phyloP scores from a whole-genome alignment of 441 rosid genomes.

The Corymbia citriodora region DNA sequence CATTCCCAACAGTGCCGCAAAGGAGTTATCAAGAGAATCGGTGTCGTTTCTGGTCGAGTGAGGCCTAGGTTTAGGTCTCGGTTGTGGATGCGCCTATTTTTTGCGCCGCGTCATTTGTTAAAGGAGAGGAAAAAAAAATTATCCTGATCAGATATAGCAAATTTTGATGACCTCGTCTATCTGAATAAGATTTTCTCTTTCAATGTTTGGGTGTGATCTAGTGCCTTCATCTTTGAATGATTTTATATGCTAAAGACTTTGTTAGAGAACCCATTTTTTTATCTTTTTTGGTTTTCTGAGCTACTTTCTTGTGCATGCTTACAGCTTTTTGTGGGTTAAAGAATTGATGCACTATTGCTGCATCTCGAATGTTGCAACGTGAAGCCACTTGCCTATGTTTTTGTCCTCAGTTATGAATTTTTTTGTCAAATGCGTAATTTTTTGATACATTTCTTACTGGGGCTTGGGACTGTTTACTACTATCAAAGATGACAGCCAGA shows the following conservation, averaged over 20 bases:
- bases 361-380: background rate
- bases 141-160: background rate
- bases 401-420: background rate
- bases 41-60: too few relatives aligned
- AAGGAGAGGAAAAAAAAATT: too few relatives aligned
- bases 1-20: too few relatives aligned
- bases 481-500: constrained; percentile 8
- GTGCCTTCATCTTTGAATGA: background rate
- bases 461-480: constrained; percentile 1
- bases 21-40: too few relatives aligned
- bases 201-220: background rate
- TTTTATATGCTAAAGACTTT: background rate
- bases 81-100: too few relatives aligned
- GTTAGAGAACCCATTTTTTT: background rate
- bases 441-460: constrained; percentile 5
- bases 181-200: background rate
- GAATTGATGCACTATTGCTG: background rate
- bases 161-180: background rate
- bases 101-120: too few relatives aligned
- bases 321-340: background rate
- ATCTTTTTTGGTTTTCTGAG: background rate
- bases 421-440: background rate
- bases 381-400: background rate
- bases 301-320: background rate
- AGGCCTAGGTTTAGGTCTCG: too few relatives aligned